Evolutionary conservation across 2,329 filamentous ascomycete genomes (phyloP).

Genomic region (Penicillium verrucosum): DNA sequence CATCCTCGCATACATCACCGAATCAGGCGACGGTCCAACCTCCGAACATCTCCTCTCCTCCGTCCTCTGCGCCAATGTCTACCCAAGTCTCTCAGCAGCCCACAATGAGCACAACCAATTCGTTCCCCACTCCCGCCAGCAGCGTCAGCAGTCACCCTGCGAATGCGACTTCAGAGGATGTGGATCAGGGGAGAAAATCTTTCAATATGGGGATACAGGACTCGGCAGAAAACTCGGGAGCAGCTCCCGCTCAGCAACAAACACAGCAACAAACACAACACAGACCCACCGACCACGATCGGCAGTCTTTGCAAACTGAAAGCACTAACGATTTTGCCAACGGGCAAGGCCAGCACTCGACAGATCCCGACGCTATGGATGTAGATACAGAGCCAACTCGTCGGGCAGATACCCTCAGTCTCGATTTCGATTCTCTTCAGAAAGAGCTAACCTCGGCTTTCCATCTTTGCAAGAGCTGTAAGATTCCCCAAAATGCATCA

Average conservation of each 20-base stretch:
- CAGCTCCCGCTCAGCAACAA: constrained; percentile 16
- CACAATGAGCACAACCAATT: constrained; percentile 39
- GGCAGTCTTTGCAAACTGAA: constrained; percentile 21
- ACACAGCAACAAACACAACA: constrained; percentile 24
- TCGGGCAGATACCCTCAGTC: constrained; percentile 24
- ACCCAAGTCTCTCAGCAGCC: constrained; percentile 43
- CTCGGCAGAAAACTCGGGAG: constrained; percentile 17
- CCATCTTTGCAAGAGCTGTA: constrained; percentile 51
- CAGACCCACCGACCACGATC: constrained; percentile 37
- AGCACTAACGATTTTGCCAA: constrained; percentile 23
- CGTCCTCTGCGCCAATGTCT: constrained; percentile 44
- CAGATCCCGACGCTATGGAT: constrained; percentile 39
- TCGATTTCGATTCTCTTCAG: constrained; percentile 44
- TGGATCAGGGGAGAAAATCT: constrained; percentile 35
- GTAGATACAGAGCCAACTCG: constrained; percentile 32
- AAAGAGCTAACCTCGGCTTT: constrained; percentile 47
- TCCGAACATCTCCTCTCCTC: constrained; percentile 40
- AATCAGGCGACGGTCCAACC: constrained; percentile 43
- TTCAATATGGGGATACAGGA: constrained; percentile 24
- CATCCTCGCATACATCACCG: constrained; percentile 46
- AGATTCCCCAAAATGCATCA: constrained; percentile 44
- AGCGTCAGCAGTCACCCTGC: constrained; percentile 40
- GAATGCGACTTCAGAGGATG: constrained; percentile 34
- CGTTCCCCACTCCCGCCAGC: constrained; percentile 47
- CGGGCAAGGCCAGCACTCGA: constrained; percentile 13